Evolutionary conservation across 2,329 filamentous ascomycete genomes (phyloP).

Genomic region (Emergomyces pasteurianus): DNA sequence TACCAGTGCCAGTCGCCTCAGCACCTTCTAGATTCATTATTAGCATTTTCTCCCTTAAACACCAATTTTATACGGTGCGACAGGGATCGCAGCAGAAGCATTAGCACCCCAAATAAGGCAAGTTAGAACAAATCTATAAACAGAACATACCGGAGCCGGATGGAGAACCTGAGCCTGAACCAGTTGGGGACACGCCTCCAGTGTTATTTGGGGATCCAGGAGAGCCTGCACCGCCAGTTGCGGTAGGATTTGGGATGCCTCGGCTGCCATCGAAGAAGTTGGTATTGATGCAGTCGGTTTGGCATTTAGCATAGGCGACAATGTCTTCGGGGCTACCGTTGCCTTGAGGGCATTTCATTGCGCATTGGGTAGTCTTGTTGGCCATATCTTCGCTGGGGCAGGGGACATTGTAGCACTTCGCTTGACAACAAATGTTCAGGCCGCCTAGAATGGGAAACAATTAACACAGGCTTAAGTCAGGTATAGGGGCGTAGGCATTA

Average conservation of each 20-base stretch:
- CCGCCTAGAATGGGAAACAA: conserved; percentile 21
- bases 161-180: not conserved
- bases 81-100: not conserved
- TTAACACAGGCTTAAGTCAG: not conserved
- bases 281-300: conserved; percentile 38
- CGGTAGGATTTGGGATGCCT: not conserved
- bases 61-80: not conserved
- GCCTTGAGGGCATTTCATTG: conserved; percentile 42
- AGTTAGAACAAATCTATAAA: not conserved
- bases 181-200: conserved; percentile 10
- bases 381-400: conserved; percentile 40
- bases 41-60: not conserved
- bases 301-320: conserved; percentile 36
- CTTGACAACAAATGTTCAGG: conserved; percentile 39
- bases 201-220: conserved; percentile 9
- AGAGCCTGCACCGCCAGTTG: conserved; percentile 11
- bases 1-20: conserved; percentile 7
- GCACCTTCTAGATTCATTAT: not conserved
- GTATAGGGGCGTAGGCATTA: not conserved
- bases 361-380: conserved; percentile 41
- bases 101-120: too few relatives aligned
- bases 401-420: conserved; percentile 39
- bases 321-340: conserved; percentile 36
- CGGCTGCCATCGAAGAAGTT: conserved; percentile 33
- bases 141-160: conserved; percentile 4